Evolutionary conservation across 306 rosid species (phyloP).

Genomic region (Medicago lupulina): DNA sequence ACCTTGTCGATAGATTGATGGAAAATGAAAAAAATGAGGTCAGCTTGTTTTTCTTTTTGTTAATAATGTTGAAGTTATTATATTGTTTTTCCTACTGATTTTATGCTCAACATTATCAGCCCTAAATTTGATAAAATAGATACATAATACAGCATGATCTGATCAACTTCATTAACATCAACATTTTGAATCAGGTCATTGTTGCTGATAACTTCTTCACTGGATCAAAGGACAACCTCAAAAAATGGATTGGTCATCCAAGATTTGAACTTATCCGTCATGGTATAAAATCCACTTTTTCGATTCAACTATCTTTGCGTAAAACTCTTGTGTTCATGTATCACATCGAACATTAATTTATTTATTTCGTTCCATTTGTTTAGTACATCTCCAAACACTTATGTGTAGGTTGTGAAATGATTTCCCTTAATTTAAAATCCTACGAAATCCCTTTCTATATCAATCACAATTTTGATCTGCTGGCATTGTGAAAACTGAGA

Average conservation of each 20-base stretch:
- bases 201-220: constrained; percentile 96
- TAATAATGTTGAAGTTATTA: constrained; percentile 7
- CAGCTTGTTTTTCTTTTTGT: constrained; percentile 33
- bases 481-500: background rate
- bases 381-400: constrained; percentile 23
- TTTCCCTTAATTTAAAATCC: constrained; percentile 9
- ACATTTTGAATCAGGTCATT: constrained; percentile 65
- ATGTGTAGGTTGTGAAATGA: constrained; percentile 25
- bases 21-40: constrained; percentile 97
- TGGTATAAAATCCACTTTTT: constrained; percentile 57
- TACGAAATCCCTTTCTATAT: constrained; percentile 17
- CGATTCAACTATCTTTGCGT: constrained; percentile 19
- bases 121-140: constrained; percentile 23
- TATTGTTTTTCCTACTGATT: background rate
- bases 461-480: constrained; percentile 24
- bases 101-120: background rate
- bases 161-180: background rate
- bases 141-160: constrained; percentile 14
- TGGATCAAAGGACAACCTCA: constrained; percentile 92
- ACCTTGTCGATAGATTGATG: constrained; percentile 94
- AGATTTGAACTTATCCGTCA: constrained; percentile 98
- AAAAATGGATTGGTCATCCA: constrained; percentile 93
- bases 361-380: background rate
- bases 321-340: background rate
- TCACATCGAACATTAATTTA: constrained; percentile 8